Conservation (phyloP, 352 stramenopile species). For the Globisporangium echinulatum region DNA sequence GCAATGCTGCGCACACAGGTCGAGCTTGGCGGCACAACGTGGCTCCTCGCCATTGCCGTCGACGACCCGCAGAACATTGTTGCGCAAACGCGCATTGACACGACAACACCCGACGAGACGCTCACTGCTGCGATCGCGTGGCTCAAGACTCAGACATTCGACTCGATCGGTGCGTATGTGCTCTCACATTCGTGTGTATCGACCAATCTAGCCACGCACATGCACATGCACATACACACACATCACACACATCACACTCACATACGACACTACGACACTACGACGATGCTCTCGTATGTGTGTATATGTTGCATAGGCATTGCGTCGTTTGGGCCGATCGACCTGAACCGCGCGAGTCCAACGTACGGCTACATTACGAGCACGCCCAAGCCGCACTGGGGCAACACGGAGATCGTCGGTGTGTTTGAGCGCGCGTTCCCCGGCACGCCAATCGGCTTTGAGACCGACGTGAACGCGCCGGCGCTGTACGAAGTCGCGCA, state of each 20-base stretch:
- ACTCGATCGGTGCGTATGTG: slow-evolving; percentile 45
- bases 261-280: not conserved
- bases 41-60: slow-evolving; percentile 89
- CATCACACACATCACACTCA: no score
- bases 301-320: slow-evolving; percentile 46
- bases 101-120: slow-evolving; percentile 83
- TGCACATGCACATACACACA: no score
- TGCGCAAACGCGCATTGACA: slow-evolving; percentile 75
- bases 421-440: slow-evolving; percentile 74
- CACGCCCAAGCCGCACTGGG: slow-evolving; percentile 94
- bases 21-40: slow-evolving; percentile 95
- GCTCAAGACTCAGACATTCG: slow-evolving; percentile 77
- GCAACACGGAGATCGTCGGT: slow-evolving; percentile 69
- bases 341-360: slow-evolving; percentile 68
- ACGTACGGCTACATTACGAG: slow-evolving; percentile 94
- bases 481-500: slow-evolving; percentile 91
- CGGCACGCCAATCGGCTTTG: slow-evolving; percentile 82
- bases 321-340: slow-evolving; percentile 92
- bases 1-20: slow-evolving; percentile 21
- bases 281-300: no score
- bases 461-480: slow-evolving; percentile 97
- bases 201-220: no score
- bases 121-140: slow-evolving; percentile 70
- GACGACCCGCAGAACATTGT: slow-evolving; percentile 86
- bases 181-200: no score